phyloP scores from a whole-genome alignment of 176 grass and related monocot species.

The bread wheat (Triticum aestivum) region DNA sequence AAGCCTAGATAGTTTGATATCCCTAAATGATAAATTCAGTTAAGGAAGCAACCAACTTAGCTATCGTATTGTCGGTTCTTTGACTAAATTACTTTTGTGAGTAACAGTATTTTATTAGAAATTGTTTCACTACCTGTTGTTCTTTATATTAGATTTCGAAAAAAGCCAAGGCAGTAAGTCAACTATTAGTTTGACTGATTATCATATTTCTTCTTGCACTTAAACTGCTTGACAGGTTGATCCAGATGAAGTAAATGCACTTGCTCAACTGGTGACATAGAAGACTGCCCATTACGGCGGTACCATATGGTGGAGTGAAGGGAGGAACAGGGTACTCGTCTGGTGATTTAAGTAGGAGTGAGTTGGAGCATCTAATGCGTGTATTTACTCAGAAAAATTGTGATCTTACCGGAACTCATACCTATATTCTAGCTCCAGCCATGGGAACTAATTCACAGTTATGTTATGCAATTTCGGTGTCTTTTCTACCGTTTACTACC shows the following conservation, averaged over 20 bases:
- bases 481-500: neutral
- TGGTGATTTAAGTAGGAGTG: constrained; percentile 71
- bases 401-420: constrained; percentile 88
- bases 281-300: constrained; percentile 81
- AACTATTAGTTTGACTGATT: neutral
- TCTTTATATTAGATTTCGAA: neutral
- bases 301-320: constrained; percentile 97
- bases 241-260: constrained; percentile 90
- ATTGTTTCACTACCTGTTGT: neutral
- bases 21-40: neutral
- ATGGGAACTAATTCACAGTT: constrained; percentile 97
- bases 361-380: constrained; percentile 84
- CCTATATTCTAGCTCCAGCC: constrained; percentile 86
- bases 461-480: neutral
- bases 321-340: constrained; percentile 88
- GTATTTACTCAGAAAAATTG: constrained; percentile 99
- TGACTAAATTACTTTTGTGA: neutral
- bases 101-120: neutral
- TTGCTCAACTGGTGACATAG: constrained; percentile 99
- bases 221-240: constrained; percentile 60
- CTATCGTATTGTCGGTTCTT: neutral
- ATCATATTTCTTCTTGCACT: neutral
- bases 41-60: neutral
- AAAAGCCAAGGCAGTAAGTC: neutral
- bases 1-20: neutral